Percentiles rank a stretch among this genome's conserved stretches.
Evolutionary conservation across 257 asterid species (phyloP).

Genomic region (Oldenlandia corymbosa): DNA sequence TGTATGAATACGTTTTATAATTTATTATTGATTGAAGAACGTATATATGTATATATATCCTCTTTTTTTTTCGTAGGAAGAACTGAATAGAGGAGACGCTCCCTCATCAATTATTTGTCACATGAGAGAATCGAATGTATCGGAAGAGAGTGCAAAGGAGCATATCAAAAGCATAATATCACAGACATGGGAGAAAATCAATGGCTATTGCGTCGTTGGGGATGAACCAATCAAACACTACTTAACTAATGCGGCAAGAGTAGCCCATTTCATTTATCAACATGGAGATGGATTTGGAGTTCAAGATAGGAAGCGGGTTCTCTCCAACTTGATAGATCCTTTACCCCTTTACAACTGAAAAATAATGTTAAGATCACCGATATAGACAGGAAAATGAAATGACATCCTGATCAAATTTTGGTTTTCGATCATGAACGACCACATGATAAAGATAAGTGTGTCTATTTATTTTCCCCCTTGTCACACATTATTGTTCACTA

Average conservation of each 20-base stretch:
- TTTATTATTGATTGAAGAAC: no score
- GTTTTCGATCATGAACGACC: no score
- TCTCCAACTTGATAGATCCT: conserved; percentile 45
- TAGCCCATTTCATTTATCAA: conserved; percentile 41
- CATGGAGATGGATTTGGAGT: conserved; percentile 60
- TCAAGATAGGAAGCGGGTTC: conserved; percentile 40
- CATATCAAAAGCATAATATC: conserved; percentile 21
- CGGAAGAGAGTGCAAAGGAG: conserved; percentile 40
- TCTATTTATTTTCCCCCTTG: no score
- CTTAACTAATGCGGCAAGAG: conserved; percentile 38
- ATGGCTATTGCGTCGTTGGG: conserved; percentile 15
- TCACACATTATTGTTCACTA: no score
- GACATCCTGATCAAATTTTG: no score
- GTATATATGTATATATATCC: no score
- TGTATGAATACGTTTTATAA: no score
- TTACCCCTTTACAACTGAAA: no score
- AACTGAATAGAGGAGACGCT: conserved; percentile 57
- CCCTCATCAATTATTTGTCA: conserved; percentile 54
- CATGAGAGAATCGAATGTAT: conserved; percentile 45
- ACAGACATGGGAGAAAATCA: conserved; percentile 41
- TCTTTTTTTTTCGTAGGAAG: no score
- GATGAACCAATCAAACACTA: conserved; percentile 19
- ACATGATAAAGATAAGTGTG: no score
- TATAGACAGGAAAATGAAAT: no score
- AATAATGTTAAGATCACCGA: no score